Evolutionary conservation across 352 stramenopile genomes (phyloP), one percentile per base, ranked within the genome.

Genomic region (Globisporangium acanthophoron): DNA sequence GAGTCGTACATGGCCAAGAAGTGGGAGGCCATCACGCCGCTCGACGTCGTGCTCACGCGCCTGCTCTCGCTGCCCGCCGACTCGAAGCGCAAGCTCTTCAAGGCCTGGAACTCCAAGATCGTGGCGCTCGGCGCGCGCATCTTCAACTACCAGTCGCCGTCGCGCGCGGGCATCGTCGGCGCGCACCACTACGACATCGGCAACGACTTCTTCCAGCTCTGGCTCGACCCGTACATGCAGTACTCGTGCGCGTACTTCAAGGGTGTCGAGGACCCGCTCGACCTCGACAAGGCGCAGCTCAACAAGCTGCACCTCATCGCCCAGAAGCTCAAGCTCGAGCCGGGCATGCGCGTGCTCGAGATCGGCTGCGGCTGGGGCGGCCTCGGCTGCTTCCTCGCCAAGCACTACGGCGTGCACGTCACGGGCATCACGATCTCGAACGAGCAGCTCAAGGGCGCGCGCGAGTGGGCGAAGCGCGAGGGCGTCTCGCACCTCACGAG

Each of bases 371-470:
- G 87, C 60, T 96, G 87, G 87, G 87, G 86, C n/a, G 85, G 84
- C 29, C 81, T 96, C 44, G 86, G 65, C 65, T 94, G 86, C 70
- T 94, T 93, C 69, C 70, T 94, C 5, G 87, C 87, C 65, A 92
- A 92, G 70, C 72, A 92, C 59, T 92, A 94, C 62, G 79, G 80
- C 50, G 84, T 92, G 52, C 83, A 90, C 65, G 86, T 96, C 29
- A 93, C 82, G 29, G 87, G 87, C 44, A 96, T 96, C 68, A 95
- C 87, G 48, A 94, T 96, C 64, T 94, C 84, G 40, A 92, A 90
- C 64, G 87, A 96, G 70, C 87, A 96, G 67, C 79, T 94, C 54
- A 93, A 91, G 78, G 85, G 87, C 5, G 87, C 86, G 0, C 81
- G 80, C 44, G 74, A 90, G 58, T 90, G 85, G 75, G 85, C 88